A percentile compares a stretch with the other conserved stretches of the same genome.
Evolutionary conservation across 2,329 filamentous ascomycete genomes (phyloP).

Genomic region (Penicillium crustosum): DNA sequence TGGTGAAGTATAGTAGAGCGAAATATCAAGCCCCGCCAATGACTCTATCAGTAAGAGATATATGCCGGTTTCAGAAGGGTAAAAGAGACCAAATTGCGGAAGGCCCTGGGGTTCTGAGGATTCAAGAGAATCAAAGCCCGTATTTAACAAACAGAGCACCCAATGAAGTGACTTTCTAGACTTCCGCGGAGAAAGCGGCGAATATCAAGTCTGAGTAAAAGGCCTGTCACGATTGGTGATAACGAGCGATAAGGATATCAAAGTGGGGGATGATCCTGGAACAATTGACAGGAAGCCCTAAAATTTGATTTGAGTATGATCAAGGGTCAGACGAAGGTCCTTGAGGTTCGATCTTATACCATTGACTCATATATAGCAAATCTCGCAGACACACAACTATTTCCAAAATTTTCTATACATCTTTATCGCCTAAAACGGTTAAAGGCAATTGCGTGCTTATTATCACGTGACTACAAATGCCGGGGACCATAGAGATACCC

Average conservation of each 20-base stretch:
- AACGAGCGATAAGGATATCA: slow-evolving; percentile 23
- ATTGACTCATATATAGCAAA: slow-evolving; percentile 1
- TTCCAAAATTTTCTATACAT: slow-evolving; percentile 2
- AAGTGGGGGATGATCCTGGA: background rate
- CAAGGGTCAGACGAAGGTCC: background rate
- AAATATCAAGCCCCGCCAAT: slow-evolving; percentile 15
- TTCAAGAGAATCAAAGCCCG: background rate
- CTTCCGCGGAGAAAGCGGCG: slow-evolving; percentile 26
- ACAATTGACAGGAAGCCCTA: background rate
- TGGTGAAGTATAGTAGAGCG: slow-evolving; percentile 24
- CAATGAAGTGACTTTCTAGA: slow-evolving; percentile 7
- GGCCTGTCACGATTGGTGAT: slow-evolving; percentile 23
- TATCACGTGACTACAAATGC: background rate
- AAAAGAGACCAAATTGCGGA: background rate
- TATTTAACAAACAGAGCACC: background rate
- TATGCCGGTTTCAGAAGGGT: background rate
- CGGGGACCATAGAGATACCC: background rate
- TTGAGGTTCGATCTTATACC: background rate
- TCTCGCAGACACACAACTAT: background rate
- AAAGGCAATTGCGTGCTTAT: slow-evolving; percentile 6
- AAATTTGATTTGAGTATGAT: background rate
- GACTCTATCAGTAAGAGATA: slow-evolving; percentile 1
- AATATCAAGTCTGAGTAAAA: slow-evolving; percentile 25
- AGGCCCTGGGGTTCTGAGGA: background rate
- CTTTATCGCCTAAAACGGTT: background rate